Percentiles rank a stretch among this genome's conserved stretches.
Evolutionary conservation across 2,329 filamentous ascomycete species (phyloP).

Genomic region (Massarina eburnea): DNA sequence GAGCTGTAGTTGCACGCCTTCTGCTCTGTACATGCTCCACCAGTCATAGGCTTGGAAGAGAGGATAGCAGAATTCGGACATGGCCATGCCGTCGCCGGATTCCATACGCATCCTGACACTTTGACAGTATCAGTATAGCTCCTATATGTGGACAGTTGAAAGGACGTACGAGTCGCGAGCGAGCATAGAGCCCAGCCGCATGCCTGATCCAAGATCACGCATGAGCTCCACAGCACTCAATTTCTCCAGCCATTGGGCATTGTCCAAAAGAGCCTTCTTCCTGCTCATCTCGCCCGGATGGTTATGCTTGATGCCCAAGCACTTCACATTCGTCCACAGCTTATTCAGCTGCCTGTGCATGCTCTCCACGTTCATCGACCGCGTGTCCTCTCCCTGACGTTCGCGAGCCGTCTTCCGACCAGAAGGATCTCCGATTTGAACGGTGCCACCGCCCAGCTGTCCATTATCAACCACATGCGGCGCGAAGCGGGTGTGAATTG

Average conservation of each 20-base stretch:
- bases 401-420: slow-evolving; percentile 66
- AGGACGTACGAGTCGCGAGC: slow-evolving; percentile 76
- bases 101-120: slow-evolving; percentile 80
- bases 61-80: slow-evolving; percentile 91
- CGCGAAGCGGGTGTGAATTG: slow-evolving; percentile 7
- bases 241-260: slow-evolving; percentile 78
- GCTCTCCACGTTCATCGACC: slow-evolving; percentile 65
- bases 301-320: slow-evolving; percentile 65
- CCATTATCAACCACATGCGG: slow-evolving; percentile 24
- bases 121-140: slow-evolving; percentile 17
- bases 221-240: slow-evolving; percentile 74
- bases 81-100: slow-evolving; percentile 89
- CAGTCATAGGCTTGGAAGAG: slow-evolving; percentile 96
- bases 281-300: slow-evolving; percentile 66
- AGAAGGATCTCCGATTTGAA: slow-evolving; percentile 76
- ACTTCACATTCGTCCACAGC: slow-evolving; percentile 74
- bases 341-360: slow-evolving; percentile 70
- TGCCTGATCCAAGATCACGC: slow-evolving; percentile 69
- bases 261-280: slow-evolving; percentile 72
- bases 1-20: slow-evolving; percentile 78
- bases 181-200: slow-evolving; percentile 84
- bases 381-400: slow-evolving; percentile 53
- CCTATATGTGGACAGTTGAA: neutral
- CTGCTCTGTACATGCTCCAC: slow-evolving; percentile 78
- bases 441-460: slow-evolving; percentile 71